These are phyloP conservation scores for Chytridiales sp. DNA, from an alignment of 371 early-diverging fungal genomes.

Conservation along the genomic window DNA sequence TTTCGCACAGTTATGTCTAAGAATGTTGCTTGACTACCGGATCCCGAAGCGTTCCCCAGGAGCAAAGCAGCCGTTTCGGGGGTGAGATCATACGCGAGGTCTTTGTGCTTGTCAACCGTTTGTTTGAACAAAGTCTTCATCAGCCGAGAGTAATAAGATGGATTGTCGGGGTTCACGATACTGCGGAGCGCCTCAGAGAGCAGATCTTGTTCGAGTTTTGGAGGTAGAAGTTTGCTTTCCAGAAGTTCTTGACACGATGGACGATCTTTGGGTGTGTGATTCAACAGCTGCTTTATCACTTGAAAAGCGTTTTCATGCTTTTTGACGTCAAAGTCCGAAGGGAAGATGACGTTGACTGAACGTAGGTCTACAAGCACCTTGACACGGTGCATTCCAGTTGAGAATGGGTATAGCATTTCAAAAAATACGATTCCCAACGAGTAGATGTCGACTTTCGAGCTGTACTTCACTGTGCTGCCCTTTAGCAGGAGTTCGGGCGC, in stretches of 20 bases:
- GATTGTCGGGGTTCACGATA: conserved; percentile 82
- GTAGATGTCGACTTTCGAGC: conserved; percentile 74
- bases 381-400: conserved; percentile 77
- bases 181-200: conserved; percentile 87
- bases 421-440: conserved; percentile 67
- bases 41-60: conserved; percentile 8
- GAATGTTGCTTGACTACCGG: conserved; percentile 11
- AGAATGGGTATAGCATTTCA: conserved; percentile 71
- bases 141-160: conserved; percentile 80
- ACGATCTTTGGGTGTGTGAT: conserved; percentile 77
- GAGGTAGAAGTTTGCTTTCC: conserved; percentile 71
- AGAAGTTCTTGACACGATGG: conserved; percentile 84
- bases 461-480: conserved; percentile 52
- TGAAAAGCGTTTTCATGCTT: conserved; percentile 53
- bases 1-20: neutral
- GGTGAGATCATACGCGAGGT: conserved; percentile 87
- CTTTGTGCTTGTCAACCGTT: conserved; percentile 78
- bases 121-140: conserved; percentile 82
- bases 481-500: conserved; percentile 71
- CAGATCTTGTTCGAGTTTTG: conserved; percentile 88
- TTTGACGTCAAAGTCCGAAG: conserved; percentile 49
- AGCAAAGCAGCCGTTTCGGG: conserved; percentile 18
- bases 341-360: conserved; percentile 65
- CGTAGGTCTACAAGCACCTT: conserved; percentile 68
- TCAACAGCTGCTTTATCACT: conserved; percentile 72